A percentile compares a stretch with the other conserved stretches of the same genome.
Evolutionary conservation across 106 monocot species (phyloP).

Genomic region (Platanthera zijinensis): DNA sequence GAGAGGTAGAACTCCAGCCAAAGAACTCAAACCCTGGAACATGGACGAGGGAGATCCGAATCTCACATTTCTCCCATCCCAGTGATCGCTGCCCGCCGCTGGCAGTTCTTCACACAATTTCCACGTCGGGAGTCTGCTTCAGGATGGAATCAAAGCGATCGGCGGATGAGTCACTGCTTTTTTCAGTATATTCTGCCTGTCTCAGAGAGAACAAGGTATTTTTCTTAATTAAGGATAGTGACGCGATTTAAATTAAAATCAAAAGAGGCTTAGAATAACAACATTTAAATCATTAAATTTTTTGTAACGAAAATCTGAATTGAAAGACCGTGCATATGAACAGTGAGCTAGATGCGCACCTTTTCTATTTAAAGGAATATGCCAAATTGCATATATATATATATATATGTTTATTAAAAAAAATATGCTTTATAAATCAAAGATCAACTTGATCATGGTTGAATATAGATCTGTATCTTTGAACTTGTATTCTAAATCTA

Average conservation of each 20-base stretch:
- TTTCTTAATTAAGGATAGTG: conserved; percentile 3
- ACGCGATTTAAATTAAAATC: background rate
- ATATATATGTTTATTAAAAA: background rate
- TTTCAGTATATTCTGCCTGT: conserved; percentile 59
- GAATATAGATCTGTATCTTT: background rate
- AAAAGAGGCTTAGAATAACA: background rate
- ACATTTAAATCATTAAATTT: background rate
- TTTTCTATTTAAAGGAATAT: conserved; percentile 1
- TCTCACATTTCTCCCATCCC: conserved; percentile 20
- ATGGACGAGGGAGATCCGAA: conserved; percentile 22
- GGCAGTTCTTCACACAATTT: conserved; percentile 78
- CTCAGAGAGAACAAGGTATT: conserved; percentile 96
- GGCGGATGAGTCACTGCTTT: conserved; percentile 38
- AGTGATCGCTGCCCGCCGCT: conserved; percentile 23
- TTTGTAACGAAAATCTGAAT: background rate
- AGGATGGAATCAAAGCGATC: conserved; percentile 66
- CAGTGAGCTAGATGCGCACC: background rate
- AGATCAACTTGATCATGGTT: background rate
- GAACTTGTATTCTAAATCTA: background rate
- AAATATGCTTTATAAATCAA: background rate
- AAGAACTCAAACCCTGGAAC: conserved; percentile 23
- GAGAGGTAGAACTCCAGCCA: conserved; percentile 65
- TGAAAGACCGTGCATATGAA: background rate
- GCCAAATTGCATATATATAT: background rate
- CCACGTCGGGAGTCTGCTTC: conserved; percentile 58